Conservation (phyloP, 805 yeast species). For the Diddensiella santjacobensis region DNA sequence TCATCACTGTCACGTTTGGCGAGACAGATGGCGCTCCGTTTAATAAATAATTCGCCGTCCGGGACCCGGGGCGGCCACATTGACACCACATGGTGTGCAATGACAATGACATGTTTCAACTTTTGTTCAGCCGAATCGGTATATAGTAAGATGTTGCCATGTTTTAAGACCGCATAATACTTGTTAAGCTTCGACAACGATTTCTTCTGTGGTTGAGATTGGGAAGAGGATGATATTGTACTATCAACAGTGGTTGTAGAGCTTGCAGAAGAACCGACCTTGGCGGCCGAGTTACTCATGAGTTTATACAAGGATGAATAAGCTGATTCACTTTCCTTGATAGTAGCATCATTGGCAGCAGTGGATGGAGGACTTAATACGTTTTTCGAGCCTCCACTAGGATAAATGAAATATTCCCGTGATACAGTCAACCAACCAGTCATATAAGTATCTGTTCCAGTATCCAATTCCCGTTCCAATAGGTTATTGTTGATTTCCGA, state of each 20-base stretch:
- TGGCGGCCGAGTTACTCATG: slow-evolving; percentile 38
- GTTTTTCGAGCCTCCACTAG: slow-evolving; percentile 38
- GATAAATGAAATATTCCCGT: slow-evolving; percentile 59
- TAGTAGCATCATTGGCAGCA: slow-evolving; percentile 30
- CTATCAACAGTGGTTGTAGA: background rate
- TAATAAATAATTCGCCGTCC: slow-evolving; percentile 79
- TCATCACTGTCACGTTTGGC: slow-evolving; percentile 42
- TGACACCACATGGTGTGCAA: slow-evolving; percentile 65
- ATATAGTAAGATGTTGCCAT: slow-evolving; percentile 85
- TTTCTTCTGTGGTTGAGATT: slow-evolving; percentile 2
- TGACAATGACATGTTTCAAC: slow-evolving; percentile 73
- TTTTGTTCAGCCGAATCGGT: slow-evolving; percentile 61
- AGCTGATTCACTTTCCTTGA: slow-evolving; percentile 48
- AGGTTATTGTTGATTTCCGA: slow-evolving; percentile 53
- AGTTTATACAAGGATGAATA: slow-evolving; percentile 58
- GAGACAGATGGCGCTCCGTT: slow-evolving; percentile 73
- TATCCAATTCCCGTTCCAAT: slow-evolving; percentile 53
- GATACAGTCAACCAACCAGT: slow-evolving; percentile 86
- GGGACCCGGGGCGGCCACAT: slow-evolving; percentile 78
- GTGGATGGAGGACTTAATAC: slow-evolving; percentile 22
- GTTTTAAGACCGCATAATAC: slow-evolving; percentile 54
- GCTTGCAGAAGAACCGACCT: slow-evolving; percentile 4
- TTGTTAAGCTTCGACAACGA: slow-evolving; percentile 54
- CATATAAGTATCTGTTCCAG: slow-evolving; percentile 57
- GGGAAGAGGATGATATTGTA: background rate